Conservation (phyloP, 495 filamentous ascomycete genomes). For the Copromyces sp. region DNA sequence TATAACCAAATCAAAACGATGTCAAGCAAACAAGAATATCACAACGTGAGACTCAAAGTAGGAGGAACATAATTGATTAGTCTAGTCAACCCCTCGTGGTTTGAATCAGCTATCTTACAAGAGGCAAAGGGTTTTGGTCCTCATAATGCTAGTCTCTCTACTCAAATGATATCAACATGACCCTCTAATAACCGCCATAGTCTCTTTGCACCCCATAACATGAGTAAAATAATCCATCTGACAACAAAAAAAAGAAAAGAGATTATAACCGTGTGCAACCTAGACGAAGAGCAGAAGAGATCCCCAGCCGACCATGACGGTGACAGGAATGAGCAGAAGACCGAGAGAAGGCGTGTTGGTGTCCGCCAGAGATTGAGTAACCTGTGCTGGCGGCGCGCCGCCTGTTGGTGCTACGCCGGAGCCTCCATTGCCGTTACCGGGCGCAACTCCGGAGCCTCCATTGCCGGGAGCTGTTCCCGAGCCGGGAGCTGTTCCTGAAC, state of each 20-base stretch:
- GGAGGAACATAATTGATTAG: neutral
- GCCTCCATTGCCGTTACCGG: neutral
- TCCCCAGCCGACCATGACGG: neutral
- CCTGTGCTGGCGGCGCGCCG: constrained; percentile 8
- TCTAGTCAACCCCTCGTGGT: neutral
- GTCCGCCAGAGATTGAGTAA: constrained; percentile 8
- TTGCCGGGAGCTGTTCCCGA: constrained; percentile 6
- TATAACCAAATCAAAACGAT: neutral
- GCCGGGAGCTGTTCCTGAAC: constrained; percentile 1
- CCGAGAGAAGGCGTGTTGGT: constrained; percentile 5
- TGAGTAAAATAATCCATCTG: neutral
- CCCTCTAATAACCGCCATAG: neutral
- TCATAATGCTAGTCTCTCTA: neutral
- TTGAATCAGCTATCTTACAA: neutral
- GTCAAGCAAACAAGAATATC: neutral
- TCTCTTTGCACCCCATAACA: neutral
- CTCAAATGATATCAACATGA: neutral
- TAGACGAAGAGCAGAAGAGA: neutral
- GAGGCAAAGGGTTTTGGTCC: neutral
- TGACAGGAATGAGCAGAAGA: constrained; percentile 3
- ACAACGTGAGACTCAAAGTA: neutral
- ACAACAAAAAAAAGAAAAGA: neutral
- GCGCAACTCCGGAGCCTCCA: constrained; percentile 7
- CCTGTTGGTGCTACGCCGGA: neutral
- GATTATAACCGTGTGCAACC: neutral